Conservation (phyloP, 2,329 filamentous ascomycete genomes). For the Aspergillus hortae region DNA sequence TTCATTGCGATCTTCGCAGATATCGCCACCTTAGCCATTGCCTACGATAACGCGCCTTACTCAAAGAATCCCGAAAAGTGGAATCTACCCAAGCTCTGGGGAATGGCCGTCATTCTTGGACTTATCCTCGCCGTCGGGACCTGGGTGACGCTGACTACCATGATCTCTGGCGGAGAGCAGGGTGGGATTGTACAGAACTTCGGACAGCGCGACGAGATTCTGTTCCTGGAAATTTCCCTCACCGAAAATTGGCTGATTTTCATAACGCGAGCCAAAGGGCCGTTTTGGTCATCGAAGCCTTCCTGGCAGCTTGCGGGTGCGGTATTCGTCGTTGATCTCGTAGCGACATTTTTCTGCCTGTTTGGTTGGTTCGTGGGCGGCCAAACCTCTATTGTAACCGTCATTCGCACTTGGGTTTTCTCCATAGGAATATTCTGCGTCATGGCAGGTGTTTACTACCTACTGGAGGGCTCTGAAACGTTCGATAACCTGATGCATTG, state of each 20-base stretch:
- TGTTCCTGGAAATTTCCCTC: slow-evolving; percentile 87
- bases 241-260: slow-evolving; percentile 97
- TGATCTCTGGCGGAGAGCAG: slow-evolving; percentile 64
- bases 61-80: slow-evolving; percentile 86
- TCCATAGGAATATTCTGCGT: slow-evolving; percentile 86
- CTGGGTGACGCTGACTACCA: slow-evolving; percentile 86
- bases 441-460: slow-evolving; percentile 74
- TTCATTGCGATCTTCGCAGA: slow-evolving; percentile 95
- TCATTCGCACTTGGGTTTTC: slow-evolving; percentile 88
- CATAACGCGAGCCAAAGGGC: slow-evolving; percentile 88
- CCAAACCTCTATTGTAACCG: slow-evolving; percentile 73
- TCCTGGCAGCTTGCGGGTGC: slow-evolving; percentile 80
- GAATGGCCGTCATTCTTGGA: slow-evolving; percentile 82
- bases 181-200: slow-evolving; percentile 89
- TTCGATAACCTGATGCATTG: slow-evolving; percentile 95
- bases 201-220: slow-evolving; percentile 73
- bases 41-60: slow-evolving; percentile 88
- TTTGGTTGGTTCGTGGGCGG: slow-evolving; percentile 76
- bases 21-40: slow-evolving; percentile 86
- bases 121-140: slow-evolving; percentile 76
- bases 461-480: slow-evolving; percentile 73
- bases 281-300: slow-evolving; percentile 85
- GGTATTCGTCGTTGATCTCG: slow-evolving; percentile 75
- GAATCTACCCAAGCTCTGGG: slow-evolving; percentile 93
- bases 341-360: slow-evolving; percentile 80